These are phyloP conservation scores for Chaetothyriales sp. DNA, from an alignment of 2,329 filamentous ascomycete genomes.

Conservation along the genomic window DNA sequence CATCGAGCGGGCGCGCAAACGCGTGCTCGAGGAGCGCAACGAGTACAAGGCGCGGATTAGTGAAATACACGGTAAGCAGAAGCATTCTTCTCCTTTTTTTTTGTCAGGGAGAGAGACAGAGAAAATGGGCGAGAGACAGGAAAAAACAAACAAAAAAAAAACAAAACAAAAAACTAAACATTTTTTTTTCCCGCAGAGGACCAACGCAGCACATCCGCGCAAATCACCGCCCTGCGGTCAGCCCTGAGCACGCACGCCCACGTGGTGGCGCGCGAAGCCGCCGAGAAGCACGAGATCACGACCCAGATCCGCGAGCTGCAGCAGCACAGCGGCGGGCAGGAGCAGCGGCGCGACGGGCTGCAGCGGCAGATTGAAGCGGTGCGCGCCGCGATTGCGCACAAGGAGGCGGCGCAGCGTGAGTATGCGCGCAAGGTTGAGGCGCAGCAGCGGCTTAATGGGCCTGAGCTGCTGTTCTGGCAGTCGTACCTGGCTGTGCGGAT, in stretches of 20 bases:
- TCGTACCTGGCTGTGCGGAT: slow-evolving; percentile 76
- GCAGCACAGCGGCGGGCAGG: slow-evolving; percentile 39
- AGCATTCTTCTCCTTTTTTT: slow-evolving; percentile 1
- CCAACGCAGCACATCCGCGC: slow-evolving; percentile 50
- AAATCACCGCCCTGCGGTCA: slow-evolving; percentile 49
- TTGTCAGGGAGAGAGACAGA: too few relatives aligned
- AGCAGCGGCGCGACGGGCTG: slow-evolving; percentile 40
- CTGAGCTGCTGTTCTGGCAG: slow-evolving; percentile 93
- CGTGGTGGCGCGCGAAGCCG: slow-evolving; percentile 12
- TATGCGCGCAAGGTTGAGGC: slow-evolving; percentile 58
- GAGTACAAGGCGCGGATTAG: slow-evolving; percentile 82
- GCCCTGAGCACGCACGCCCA: slow-evolving; percentile 13
- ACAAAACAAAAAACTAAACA: too few relatives aligned
- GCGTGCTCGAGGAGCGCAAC: slow-evolving; percentile 83
- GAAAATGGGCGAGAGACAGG: too few relatives aligned
- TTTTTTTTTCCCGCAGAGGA: too few relatives aligned
- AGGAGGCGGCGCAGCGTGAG: slow-evolving; percentile 30
- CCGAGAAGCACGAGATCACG: slow-evolving; percentile 49
- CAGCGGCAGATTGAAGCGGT: slow-evolving; percentile 39
- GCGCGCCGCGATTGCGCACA: slow-evolving; percentile 31
- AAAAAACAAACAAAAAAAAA: too few relatives aligned
- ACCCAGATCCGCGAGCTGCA: slow-evolving; percentile 42
- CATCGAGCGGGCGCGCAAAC: slow-evolving; percentile 78
- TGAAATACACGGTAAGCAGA: slow-evolving; percentile 74
- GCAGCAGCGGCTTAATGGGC: slow-evolving; percentile 76